Evolutionary conservation across 2,329 filamentous ascomycete genomes (phyloP), one percentile per base, ranked within the genome.

Genomic region (Chaetomium sp.): DNA sequence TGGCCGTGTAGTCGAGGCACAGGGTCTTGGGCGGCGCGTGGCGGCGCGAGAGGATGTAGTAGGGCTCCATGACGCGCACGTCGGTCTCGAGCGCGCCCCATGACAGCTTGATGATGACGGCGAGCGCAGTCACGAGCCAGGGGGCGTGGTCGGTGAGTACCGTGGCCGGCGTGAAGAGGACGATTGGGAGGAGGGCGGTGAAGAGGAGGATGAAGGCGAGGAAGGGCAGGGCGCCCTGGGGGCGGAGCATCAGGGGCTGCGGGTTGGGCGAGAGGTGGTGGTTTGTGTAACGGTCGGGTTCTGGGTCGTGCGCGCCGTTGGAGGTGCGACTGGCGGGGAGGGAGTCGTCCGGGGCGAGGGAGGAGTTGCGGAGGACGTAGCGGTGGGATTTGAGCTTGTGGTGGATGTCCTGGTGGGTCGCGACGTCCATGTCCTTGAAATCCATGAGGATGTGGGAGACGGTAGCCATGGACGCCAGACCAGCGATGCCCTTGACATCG

Each of bases 391-490:
- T 87, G n/a, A 92, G 80, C 69, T 83, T 84, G 57, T 85, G 80
- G 73, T 92, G 89, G 50, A 92, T 91, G 60, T 87, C 84, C 57
- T 85, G 79, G 61, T 88, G 85, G 4, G 82, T 85, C 8, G 86
- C 88, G 1, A 86, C 85, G 72, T 92, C 90, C 77, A 90, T 85
- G 63, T 87, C 87, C 67, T 86, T 87, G 72, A 92, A 92, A 72
- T 92, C 90, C 76, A 87, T 87, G 68, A 92, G 78, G 73, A 92
- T 90, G 69, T 92, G 89, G 68, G 84, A 87, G 66, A 86, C 85
- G 2, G 90, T 89, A 10, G 90, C 89, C 89, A 92, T 91, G 63
- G 89, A 86, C 6, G 90, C 90, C 45, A 92, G 81, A 1, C 90
- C 90, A 1, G 89, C 88, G 59, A 92, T 90, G 6, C 90, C 90